Conservation (phyloP, 306 rosid genomes). For the Vigna unguiculata region DNA sequence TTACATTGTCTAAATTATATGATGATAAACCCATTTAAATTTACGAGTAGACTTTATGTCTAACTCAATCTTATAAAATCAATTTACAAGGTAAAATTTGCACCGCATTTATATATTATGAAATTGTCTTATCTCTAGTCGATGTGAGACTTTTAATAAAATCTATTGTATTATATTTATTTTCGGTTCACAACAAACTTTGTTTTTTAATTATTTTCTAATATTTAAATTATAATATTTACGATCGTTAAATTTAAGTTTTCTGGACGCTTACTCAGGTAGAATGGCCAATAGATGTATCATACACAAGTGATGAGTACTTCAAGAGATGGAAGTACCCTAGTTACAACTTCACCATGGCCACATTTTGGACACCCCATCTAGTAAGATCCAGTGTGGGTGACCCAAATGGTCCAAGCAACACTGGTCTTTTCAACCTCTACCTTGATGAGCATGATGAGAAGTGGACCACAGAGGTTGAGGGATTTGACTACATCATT, state of each 20-base stretch:
- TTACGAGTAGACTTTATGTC: too few species aligned
- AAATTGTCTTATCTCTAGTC: too few species aligned
- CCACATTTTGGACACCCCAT: constrained; percentile 73
- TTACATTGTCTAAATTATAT: too few species aligned
- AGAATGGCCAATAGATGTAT: constrained; percentile 87
- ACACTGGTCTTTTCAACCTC: constrained; percentile 64
- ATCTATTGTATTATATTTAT: too few species aligned
- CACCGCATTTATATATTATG: too few species aligned
- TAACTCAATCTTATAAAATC: too few species aligned
- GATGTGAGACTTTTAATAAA: too few species aligned
- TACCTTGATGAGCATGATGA: constrained; percentile 80
- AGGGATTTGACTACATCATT: constrained; percentile 72
- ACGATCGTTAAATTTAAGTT: not conserved
- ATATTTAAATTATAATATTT: not conserved
- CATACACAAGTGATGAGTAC: constrained; percentile 54
- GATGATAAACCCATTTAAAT: not conserved
- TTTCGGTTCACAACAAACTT: too few species aligned
- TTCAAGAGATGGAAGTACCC: constrained; percentile 79
- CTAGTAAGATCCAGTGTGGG: constrained; percentile 56
- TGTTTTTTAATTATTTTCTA: too few species aligned
- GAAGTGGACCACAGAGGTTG: constrained; percentile 62
- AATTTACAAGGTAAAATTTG: too few species aligned
- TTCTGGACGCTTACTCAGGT: constrained; percentile 47
- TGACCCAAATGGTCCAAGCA: constrained; percentile 60
- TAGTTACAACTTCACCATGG: constrained; percentile 83